Evolutionary conservation across 106 monocot species (phyloP), one percentile per base, ranked within the genome.

Genomic region (Dactylorhiza incarnata): DNA sequence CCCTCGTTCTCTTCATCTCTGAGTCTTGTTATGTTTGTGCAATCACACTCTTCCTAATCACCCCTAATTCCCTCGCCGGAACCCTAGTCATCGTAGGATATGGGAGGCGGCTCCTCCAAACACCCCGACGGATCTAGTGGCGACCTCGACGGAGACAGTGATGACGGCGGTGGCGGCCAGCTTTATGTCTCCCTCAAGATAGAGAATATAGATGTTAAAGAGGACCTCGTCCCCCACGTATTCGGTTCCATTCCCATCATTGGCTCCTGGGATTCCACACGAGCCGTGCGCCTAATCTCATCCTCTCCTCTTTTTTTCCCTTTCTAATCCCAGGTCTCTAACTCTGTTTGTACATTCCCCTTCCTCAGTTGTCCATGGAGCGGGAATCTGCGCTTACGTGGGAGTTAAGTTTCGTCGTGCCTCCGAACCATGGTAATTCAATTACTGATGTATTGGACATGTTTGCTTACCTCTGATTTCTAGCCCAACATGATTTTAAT

Each of bases 361-460:
- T 6, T 59, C 7, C 5, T 50, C 16, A 94, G 94, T 61, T 94
- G 25, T 70, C 87, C 24, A 89, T 95, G 94, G 84, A 87, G 53
- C 75, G 85, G 44, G 94, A 91, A 81, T 89, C 89, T 1, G 82
- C 89, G n/a, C 87, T 89, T 44, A 81, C 69, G 74, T 95, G 91
- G 94, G 91, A 91, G 74, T 82, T 95, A 59, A 95, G 89, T 77
- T 95, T 89, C 82, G 84, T 95, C 45, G 84, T 91, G n/a, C 84
- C 94, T 45, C 83, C 91, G 46, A 83, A 95, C 76, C 91, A 91
- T 26, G 94, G 94, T 94, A 79, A 23, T 58, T 70, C 17, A 69
- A 66, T 66, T 49, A 12, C 4, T 81, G 22, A 24, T 56, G 25
- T 5, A 5, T 25, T 17, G 2, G 20, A 20, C 3, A 17, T 23